A percentile compares a stretch with the other conserved stretches of the same genome.
Evolutionary conservation across 2,329 filamentous ascomycete species (phyloP).

Genomic region (Dendryphion nanum): DNA sequence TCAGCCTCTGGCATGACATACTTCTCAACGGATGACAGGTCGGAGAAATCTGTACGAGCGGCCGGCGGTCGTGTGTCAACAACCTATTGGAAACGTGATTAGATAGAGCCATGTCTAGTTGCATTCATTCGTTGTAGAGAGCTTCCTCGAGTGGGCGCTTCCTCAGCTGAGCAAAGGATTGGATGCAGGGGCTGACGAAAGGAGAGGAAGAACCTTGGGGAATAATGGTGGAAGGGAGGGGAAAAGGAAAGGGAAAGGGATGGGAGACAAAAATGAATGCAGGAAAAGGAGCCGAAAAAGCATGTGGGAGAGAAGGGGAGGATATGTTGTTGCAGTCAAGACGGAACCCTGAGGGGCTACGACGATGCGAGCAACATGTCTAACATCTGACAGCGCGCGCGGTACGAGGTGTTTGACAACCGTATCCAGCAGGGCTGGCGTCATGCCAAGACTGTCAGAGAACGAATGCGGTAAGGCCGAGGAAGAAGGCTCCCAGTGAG

Average conservation of each 20-base stretch:
- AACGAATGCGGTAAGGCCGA: conserved; percentile 8
- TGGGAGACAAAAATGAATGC: conserved; percentile 3
- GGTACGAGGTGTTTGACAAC: background rate
- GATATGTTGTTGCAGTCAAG: conserved; percentile 3
- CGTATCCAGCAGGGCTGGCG: background rate
- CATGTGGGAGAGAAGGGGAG: conserved; percentile 4
- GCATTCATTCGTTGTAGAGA: too few relatives aligned
- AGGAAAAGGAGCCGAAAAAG: conserved; percentile 1
- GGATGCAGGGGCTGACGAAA: conserved; percentile 16
- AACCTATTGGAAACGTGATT: conserved; percentile 54
- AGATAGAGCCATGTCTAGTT: background rate
- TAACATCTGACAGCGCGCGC: too few relatives aligned
- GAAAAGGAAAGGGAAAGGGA: conserved; percentile 6
- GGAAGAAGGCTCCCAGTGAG: conserved; percentile 12
- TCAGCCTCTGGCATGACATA: conserved; percentile 83
- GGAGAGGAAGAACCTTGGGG: conserved; percentile 11
- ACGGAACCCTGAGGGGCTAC: too few relatives aligned
- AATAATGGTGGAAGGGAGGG: conserved; percentile 14
- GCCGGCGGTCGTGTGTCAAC: conserved; percentile 74
- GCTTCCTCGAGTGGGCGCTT: too few relatives aligned
- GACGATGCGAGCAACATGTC: too few relatives aligned
- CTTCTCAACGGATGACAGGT: conserved; percentile 79
- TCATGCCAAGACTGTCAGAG: conserved; percentile 10
- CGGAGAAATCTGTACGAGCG: conserved; percentile 75
- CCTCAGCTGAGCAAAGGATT: too few relatives aligned